Evolutionary conservation across 2,329 filamentous ascomycete genomes (phyloP).

Genomic region (Acarospora socialis): DNA sequence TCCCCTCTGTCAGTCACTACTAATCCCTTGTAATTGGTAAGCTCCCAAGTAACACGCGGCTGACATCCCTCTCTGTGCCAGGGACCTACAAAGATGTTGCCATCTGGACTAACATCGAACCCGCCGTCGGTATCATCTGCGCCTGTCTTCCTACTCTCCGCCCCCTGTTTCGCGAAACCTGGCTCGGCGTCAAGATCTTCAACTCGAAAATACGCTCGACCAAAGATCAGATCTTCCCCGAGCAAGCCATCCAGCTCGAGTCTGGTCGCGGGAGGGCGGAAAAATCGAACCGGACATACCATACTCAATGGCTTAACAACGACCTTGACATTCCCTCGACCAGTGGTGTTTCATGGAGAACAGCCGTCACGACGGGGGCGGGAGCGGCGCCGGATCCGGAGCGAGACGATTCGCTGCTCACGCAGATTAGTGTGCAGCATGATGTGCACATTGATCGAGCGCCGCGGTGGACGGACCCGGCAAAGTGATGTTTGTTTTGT

Average conservation of each 20-base stretch:
- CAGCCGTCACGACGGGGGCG: background rate
- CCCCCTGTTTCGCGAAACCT: constrained; percentile 20
- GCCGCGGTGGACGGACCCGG: too few relatives aligned
- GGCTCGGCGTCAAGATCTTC: constrained; percentile 8
- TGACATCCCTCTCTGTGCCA: constrained; percentile 1
- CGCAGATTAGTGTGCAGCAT: background rate
- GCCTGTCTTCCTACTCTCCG: constrained; percentile 24
- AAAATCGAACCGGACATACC: too few relatives aligned
- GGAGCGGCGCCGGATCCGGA: constrained; percentile 1
- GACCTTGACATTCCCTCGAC: background rate
- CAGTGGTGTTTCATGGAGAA: background rate
- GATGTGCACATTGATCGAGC: background rate
- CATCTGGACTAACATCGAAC: constrained; percentile 24
- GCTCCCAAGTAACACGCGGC: background rate
- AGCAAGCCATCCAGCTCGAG: background rate
- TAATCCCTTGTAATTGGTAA: background rate
- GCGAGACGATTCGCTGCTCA: constrained; percentile 1
- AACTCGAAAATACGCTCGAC: too few relatives aligned
- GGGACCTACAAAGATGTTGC: constrained; percentile 21
- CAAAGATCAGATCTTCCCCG: too few relatives aligned
- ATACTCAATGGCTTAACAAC: too few relatives aligned
- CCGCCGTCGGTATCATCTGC: constrained; percentile 22
- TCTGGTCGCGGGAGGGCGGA: background rate
- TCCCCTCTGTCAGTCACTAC: constrained; percentile 16
- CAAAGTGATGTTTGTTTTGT: too few relatives aligned